Percentiles rank a stretch among this genome's conserved stretches.
Conservation (phyloP, 331 rosid genomes). For the Ulmus americana region DNA sequence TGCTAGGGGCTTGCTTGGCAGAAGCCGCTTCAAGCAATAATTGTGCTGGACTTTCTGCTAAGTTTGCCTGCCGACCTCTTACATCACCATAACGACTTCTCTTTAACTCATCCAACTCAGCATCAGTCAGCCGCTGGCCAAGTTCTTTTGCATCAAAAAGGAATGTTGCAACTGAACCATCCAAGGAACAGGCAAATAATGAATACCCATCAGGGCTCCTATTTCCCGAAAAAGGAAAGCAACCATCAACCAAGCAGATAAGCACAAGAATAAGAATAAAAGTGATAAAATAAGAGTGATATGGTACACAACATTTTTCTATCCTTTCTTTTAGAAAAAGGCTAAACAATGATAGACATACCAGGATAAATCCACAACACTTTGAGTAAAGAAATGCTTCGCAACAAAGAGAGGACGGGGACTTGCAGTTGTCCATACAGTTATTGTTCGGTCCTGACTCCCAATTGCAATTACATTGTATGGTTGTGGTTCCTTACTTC, state of each 20-base stretch:
- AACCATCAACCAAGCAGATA: slow-evolving; percentile 9
- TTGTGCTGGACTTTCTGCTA: slow-evolving; percentile 97
- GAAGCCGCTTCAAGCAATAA: slow-evolving; percentile 91
- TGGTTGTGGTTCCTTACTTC: slow-evolving; percentile 72
- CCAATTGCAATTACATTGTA: slow-evolving; percentile 97
- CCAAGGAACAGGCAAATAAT: slow-evolving; percentile 94
- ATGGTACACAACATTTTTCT: neutral
- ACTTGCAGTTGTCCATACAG: slow-evolving; percentile 98
- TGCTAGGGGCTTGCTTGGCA: slow-evolving; percentile 57
- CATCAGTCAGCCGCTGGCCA: slow-evolving; percentile 71
- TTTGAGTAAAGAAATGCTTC: slow-evolving; percentile 89
- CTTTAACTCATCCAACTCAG: slow-evolving; percentile 84
- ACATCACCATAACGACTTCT: slow-evolving; percentile 90
- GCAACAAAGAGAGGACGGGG: slow-evolving; percentile 98
- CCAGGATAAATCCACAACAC: slow-evolving; percentile 99
- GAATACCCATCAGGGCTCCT: slow-evolving; percentile 99
- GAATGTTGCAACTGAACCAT: slow-evolving; percentile 81
- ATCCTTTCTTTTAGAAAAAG: neutral
- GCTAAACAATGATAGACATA: slow-evolving; percentile 27
- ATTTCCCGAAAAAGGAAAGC: slow-evolving; percentile 31
- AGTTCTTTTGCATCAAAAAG: slow-evolving; percentile 88
- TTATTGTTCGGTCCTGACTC: slow-evolving; percentile 93
- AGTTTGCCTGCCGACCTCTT: slow-evolving; percentile 72
- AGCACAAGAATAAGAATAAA: slow-evolving; percentile 6
- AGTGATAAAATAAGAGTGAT: neutral